phyloP scores from a whole-genome alignment of 495 filamentous ascomycete species.

The Aspergillus conjunctus region DNA sequence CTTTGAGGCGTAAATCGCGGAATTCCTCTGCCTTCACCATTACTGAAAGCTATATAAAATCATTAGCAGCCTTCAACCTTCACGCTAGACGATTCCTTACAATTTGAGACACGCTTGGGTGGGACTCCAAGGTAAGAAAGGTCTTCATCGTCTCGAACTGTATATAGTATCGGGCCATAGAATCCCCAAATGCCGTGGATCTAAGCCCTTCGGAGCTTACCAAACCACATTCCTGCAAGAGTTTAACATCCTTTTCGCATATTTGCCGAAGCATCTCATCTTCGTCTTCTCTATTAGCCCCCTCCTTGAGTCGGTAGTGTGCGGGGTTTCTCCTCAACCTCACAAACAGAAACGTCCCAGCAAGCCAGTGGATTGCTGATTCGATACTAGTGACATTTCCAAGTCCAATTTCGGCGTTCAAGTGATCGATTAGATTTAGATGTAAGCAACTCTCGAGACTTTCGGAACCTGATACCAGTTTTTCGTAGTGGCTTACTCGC shows the following conservation, averaged over 20 bases:
- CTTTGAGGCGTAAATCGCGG: slow-evolving; percentile 72
- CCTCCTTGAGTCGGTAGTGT: slow-evolving; percentile 73
- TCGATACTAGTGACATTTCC: slow-evolving; percentile 71
- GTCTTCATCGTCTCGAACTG: slow-evolving; percentile 88
- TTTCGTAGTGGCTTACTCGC: slow-evolving; percentile 74
- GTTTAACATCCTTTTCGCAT: slow-evolving; percentile 74
- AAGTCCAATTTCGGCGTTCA: slow-evolving; percentile 91
- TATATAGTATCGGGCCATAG: slow-evolving; percentile 93
- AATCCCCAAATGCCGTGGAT: slow-evolving; percentile 78
- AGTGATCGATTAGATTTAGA: slow-evolving; percentile 83
- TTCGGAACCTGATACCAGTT: slow-evolving; percentile 80
- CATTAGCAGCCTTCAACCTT: slow-evolving; percentile 33
- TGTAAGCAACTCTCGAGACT: slow-evolving; percentile 87
- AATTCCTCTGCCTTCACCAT: slow-evolving; percentile 78
- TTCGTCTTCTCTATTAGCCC: slow-evolving; percentile 52
- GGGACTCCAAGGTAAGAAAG: slow-evolving; percentile 63
- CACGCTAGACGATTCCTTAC: slow-evolving; percentile 51
- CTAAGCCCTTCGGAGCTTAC: slow-evolving; percentile 56
- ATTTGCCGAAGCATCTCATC: slow-evolving; percentile 77
- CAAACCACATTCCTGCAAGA: slow-evolving; percentile 64
- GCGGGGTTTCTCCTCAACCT: slow-evolving; percentile 76
- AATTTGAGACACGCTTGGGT: slow-evolving; percentile 67
- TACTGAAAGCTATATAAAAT: slow-evolving; percentile 55
- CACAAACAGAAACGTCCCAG: slow-evolving; percentile 84
- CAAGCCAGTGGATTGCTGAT: slow-evolving; percentile 81